Evolutionary conservation across 352 stramenopile genomes (phyloP).

Genomic region (Sclerospora graminicola): DNA sequence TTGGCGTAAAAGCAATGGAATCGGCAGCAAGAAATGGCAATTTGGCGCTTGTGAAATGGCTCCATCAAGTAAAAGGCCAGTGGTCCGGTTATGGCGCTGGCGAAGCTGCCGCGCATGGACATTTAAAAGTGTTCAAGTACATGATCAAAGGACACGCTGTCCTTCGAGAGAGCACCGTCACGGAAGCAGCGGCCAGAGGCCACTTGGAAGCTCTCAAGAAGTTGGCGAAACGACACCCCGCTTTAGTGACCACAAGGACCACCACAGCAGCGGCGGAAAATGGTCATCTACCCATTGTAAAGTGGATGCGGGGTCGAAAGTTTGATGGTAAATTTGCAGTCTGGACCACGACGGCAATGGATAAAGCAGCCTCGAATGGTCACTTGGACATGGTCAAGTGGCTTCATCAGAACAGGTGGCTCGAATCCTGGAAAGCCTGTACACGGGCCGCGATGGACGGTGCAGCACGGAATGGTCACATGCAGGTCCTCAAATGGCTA

Average conservation of each 20-base stretch:
- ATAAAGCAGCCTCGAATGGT: conserved; percentile 18
- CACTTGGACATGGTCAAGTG: conserved; percentile 28
- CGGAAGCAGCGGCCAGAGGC: conserved; percentile 19
- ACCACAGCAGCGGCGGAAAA: conserved; percentile 19
- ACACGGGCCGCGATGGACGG: conserved; percentile 21
- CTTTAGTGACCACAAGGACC: conserved; percentile 15
- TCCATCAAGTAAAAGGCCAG: conserved; percentile 16
- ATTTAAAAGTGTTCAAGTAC: conserved; percentile 27
- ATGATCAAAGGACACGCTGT: conserved; percentile 28
- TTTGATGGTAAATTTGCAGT: conserved; percentile 19
- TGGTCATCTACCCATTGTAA: conserved; percentile 17
- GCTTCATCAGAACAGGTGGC: conserved; percentile 27
- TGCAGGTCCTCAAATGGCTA: conserved; percentile 22
- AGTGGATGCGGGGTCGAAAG: conserved; percentile 24
- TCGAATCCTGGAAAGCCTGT: conserved; percentile 23
- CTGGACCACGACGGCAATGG: conserved; percentile 25
- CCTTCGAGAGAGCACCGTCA: conserved; percentile 10
- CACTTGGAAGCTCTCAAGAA: conserved; percentile 27
- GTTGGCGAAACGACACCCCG: conserved; percentile 6
- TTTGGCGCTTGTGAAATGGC: conserved; percentile 25
- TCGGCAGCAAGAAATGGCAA: conserved; percentile 24
- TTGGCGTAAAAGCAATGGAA: conserved; percentile 22
- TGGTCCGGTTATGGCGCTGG: conserved; percentile 27
- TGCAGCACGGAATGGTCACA: conserved; percentile 17
- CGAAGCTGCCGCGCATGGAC: conserved; percentile 22